phyloP scores from a whole-genome alignment of 352 stramenopile genomes.

The Phytophthora palmivora region DNA sequence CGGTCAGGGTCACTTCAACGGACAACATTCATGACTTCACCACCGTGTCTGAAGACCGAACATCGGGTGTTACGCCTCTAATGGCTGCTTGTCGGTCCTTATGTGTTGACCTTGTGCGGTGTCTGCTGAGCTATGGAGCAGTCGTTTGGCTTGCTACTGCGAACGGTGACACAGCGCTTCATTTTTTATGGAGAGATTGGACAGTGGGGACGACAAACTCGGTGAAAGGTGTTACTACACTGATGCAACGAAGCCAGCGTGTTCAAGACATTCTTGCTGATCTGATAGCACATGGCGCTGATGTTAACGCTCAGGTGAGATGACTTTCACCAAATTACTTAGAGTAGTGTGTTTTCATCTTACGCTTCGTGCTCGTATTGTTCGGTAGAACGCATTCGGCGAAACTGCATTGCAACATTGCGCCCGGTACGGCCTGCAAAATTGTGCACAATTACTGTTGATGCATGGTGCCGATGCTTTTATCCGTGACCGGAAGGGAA shows the following conservation, averaged over 20 bases:
- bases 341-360: not conserved
- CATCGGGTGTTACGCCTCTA: constrained; percentile 61
- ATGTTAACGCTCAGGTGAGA: constrained; percentile 68
- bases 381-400: constrained; percentile 64
- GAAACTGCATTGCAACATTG: constrained; percentile 67
- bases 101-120: constrained; percentile 53
- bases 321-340: not conserved
- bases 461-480: constrained; percentile 42
- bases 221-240: constrained; percentile 40
- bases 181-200: constrained; percentile 72
- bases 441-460: constrained; percentile 67
- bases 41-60: constrained; percentile 31
- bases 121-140: constrained; percentile 58
- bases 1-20: constrained; percentile 31
- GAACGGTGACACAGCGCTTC: constrained; percentile 72
- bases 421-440: constrained; percentile 56
- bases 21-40: constrained; percentile 3
- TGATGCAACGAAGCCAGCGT: constrained; percentile 44
- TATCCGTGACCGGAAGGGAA: constrained; percentile 43
- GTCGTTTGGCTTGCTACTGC: constrained; percentile 59
- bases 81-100: constrained; percentile 71
- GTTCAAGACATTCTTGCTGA: constrained; percentile 46
- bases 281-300: constrained; percentile 40
- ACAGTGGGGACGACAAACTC: constrained; percentile 14
- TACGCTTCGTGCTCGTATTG: not conserved